phyloP scores from a whole-genome alignment of 805 yeast species.

The Ogataea sp. region DNA sequence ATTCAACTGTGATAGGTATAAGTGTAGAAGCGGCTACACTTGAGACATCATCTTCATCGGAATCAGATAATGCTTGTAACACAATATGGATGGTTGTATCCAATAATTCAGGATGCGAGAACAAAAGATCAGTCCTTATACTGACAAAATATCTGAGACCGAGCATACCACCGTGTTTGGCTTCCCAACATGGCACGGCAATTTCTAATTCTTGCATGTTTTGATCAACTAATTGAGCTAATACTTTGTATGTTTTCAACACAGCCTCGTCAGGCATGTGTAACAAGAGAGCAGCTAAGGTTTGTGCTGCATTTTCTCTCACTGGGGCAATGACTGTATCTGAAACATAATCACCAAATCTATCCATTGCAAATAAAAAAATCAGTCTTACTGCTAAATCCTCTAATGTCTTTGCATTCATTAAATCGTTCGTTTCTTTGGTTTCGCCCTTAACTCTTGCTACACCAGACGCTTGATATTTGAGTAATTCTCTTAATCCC shows the following conservation, averaged over 20 bases:
- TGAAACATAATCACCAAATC: constrained; percentile 95
- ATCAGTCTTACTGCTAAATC: constrained; percentile 82
- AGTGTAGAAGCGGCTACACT: constrained; percentile 93
- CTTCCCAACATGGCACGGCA: constrained; percentile 78
- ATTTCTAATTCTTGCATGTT: constrained; percentile 32
- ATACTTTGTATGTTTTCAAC: constrained; percentile 51
- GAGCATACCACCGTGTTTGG: constrained; percentile 95
- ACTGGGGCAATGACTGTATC: constrained; percentile 99
- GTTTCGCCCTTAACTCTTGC: constrained; percentile 69
- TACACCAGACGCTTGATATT: constrained; percentile 76
- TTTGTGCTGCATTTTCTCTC: constrained; percentile 92
- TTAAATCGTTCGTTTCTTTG: constrained; percentile 49
- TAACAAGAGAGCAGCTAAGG: constrained; percentile 80
- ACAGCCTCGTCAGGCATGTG: constrained; percentile 59
- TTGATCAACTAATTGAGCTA: constrained; percentile 68
- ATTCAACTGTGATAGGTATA: constrained; percentile 82
- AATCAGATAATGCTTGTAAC: constrained; percentile 66
- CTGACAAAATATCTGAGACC: constrained; percentile 90
- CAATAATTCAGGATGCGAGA: constrained; percentile 47
- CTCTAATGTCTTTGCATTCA: constrained; percentile 68
- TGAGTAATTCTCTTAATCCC: constrained; percentile 80
- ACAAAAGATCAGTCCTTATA: constrained; percentile 72
- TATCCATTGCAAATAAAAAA: constrained; percentile 81
- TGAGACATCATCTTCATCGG: constrained; percentile 95
- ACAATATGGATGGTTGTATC: constrained; percentile 78